These are phyloP conservation scores for Saccharomycopsis hybrid DNA, from an alignment of 1,139 yeast species.

Conservation along the genomic window DNA sequence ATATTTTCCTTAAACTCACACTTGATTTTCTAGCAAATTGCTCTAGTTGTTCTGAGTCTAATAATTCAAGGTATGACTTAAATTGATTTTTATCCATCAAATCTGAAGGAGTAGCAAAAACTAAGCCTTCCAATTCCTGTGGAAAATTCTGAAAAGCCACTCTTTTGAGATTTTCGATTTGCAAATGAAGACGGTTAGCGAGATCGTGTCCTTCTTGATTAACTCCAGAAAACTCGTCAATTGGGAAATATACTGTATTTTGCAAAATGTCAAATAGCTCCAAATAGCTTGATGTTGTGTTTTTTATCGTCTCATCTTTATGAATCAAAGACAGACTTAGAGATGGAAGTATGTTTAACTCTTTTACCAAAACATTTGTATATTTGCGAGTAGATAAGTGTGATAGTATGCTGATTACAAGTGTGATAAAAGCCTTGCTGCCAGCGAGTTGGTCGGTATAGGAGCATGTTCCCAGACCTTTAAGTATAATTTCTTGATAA, in stretches of 20 bases:
- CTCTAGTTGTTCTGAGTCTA: neutral
- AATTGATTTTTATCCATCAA: neutral
- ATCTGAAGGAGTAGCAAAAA: neutral
- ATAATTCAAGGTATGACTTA: neutral
- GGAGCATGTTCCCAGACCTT: no score
- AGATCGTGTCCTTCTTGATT: neutral
- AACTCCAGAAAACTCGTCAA: constrained; percentile 38
- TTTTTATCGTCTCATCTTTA: no score
- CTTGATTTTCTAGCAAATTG: neutral
- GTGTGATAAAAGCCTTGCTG: no score
- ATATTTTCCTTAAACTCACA: no score
- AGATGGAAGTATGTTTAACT: constrained; percentile 27
- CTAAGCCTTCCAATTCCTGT: constrained; percentile 23
- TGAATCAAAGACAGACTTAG: no score
- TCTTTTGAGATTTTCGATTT: constrained; percentile 25
- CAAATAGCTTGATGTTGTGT: no score
- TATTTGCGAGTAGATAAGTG: constrained; percentile 39
- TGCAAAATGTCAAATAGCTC: constrained; percentile 25
- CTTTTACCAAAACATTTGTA: constrained; percentile 31
- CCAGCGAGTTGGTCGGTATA: no score
- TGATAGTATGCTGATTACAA: constrained; percentile 32
- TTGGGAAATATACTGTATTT: constrained; percentile 33
- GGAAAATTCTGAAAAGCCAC: constrained; percentile 25
- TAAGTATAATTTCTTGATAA: constrained; percentile 19
- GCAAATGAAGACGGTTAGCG: neutral